Conservation (phyloP, 176 grass and related monocot genomes). For the Triticum dicoccoides region DNA sequence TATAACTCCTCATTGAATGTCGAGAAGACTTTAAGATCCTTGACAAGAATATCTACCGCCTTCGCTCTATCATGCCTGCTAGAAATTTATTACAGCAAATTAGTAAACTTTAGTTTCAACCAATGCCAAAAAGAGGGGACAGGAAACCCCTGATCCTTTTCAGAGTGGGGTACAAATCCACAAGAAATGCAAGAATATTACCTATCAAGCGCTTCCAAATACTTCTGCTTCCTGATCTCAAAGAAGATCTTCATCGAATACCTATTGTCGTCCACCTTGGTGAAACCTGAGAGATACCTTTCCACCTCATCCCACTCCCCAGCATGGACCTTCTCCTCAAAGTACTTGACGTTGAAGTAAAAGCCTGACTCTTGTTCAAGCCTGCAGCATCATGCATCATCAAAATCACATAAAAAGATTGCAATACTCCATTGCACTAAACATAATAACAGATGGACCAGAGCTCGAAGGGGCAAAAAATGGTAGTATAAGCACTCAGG, state of each 20-base stretch:
- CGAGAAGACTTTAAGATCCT: constrained; percentile 98
- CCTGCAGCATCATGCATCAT: constrained; percentile 35
- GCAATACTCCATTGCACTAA: not conserved
- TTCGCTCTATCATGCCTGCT: constrained; percentile 95
- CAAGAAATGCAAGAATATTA: constrained; percentile 24
- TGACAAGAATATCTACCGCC: constrained; percentile 91
- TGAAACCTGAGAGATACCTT: constrained; percentile 95
- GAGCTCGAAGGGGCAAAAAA: not conserved
- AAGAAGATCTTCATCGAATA: constrained; percentile 99
- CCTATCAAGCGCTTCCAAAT: constrained; percentile 96
- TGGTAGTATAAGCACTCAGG: not conserved
- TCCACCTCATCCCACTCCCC: constrained; percentile 98
- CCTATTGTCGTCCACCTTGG: constrained; percentile 96
- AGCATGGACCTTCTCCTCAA: constrained; percentile 82
- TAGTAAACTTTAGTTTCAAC: not conserved
- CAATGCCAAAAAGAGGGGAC: constrained; percentile 3
- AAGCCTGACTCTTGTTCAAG: constrained; percentile 94
- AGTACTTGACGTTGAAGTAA: constrained; percentile 96
- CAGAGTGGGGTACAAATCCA: not conserved
- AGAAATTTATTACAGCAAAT: constrained; percentile 15
- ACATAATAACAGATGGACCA: not conserved
- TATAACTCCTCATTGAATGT: constrained; percentile 97
- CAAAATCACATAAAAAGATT: not conserved
- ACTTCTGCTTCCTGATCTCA: constrained; percentile 99
- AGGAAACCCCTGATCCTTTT: not conserved